Evolutionary conservation across 2,329 filamentous ascomycete genomes (phyloP).

Genomic region (Ceratocystiopsis sp.): DNA sequence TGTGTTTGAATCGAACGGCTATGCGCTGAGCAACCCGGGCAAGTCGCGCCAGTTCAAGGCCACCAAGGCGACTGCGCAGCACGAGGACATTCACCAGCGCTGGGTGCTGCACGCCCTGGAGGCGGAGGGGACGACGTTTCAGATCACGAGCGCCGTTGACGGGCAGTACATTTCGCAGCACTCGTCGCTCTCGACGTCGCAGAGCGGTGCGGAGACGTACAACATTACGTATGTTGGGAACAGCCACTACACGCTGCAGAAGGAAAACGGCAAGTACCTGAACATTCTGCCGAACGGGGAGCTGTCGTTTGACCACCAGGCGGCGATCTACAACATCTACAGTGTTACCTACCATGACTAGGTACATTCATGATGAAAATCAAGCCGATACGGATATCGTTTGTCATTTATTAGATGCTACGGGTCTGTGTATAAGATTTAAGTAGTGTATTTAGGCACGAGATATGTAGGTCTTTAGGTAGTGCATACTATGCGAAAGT

Average conservation of each 20-base stretch:
- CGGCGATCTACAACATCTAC: slow-evolving; percentile 10
- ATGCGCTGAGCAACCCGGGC: slow-evolving; percentile 22
- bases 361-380: too few species aligned
- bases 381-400: too few species aligned
- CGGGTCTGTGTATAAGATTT: too few species aligned
- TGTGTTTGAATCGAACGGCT: slow-evolving; percentile 28
- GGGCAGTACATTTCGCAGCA: slow-evolving; percentile 11
- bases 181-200: slow-evolving; percentile 6
- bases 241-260: slow-evolving; percentile 12
- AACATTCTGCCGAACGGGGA: slow-evolving; percentile 9
- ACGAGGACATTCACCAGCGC: slow-evolving; percentile 25
- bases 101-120: slow-evolving; percentile 29
- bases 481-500: too few species aligned
- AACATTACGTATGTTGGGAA: slow-evolving; percentile 11
- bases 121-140: slow-evolving; percentile 13
- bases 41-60: slow-evolving; percentile 9
- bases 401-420: too few species aligned
- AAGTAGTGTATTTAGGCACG: too few species aligned
- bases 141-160: slow-evolving; percentile 12
- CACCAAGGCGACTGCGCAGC: slow-evolving; percentile 15
- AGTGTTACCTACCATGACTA: slow-evolving; percentile 12
- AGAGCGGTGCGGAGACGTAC: slow-evolving; percentile 11
- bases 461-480: too few species aligned
- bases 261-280: slow-evolving; percentile 12
- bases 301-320: slow-evolving; percentile 7